phyloP scores from a whole-genome alignment of 176 grass and related monocot species.

The maize (Zea mays) region DNA sequence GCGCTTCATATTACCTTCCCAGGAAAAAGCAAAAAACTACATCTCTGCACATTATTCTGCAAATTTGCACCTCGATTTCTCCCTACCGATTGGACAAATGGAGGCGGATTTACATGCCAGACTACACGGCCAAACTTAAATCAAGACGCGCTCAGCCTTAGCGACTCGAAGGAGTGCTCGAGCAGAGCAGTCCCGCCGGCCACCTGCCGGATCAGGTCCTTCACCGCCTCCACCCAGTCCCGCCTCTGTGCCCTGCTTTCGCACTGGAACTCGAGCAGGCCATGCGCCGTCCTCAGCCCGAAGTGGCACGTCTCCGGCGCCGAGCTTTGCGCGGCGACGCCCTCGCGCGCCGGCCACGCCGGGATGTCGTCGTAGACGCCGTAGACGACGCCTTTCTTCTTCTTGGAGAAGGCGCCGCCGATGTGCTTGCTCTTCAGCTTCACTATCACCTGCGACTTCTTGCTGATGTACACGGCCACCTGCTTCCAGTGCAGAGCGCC shows the following conservation, averaged over 20 bases:
- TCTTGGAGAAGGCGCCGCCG: constrained; percentile 63
- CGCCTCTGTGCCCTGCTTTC: constrained; percentile 34
- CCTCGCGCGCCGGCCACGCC: constrained; percentile 40
- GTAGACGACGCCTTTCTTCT: constrained; percentile 61
- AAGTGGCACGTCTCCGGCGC: constrained; percentile 34
- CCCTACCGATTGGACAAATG: neutral
- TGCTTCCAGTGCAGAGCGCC: constrained; percentile 47
- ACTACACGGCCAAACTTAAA: neutral
- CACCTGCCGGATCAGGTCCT: constrained; percentile 57
- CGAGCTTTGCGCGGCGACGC: neutral
- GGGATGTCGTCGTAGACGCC: constrained; percentile 51
- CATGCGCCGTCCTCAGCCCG: constrained; percentile 52
- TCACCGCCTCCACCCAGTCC: constrained; percentile 58
- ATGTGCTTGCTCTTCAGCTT: constrained; percentile 68
- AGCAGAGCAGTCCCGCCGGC: constrained; percentile 51
- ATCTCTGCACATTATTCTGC: constrained; percentile 29
- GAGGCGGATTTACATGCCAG: neutral
- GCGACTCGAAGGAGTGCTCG: constrained; percentile 48
- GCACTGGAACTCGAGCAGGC: constrained; percentile 55
- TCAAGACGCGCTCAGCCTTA: constrained; percentile 38
- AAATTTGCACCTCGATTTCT: neutral
- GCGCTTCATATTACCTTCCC: too few species aligned
- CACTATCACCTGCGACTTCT: constrained; percentile 53
- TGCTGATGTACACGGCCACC: constrained; percentile 52
- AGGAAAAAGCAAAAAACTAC: neutral